Base-by-base conservation (phyloP, 768 basidiomycete genomes). In the Dioszegia hungarica region DNA sequence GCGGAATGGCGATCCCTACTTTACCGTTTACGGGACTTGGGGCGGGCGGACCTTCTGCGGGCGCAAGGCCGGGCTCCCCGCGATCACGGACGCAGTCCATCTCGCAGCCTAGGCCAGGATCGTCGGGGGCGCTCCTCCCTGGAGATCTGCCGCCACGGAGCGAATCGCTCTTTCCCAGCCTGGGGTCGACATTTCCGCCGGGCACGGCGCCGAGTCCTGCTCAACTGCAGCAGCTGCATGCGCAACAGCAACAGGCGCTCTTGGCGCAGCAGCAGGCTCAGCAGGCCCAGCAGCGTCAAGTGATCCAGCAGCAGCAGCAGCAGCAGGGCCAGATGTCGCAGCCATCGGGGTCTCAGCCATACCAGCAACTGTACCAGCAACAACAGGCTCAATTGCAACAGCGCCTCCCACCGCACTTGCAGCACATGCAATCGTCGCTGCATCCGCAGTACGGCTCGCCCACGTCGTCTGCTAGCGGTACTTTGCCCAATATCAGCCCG, bases 241-340 rank as follows among this genome's bases (percentile, higher is more conserved):
- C 45, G 22, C 31, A 34, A 19, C 43, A 45, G 22, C 41, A 45
- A 15, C 43, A 44, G n/a, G 5, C 24, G 5, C 33, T 31, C 25
- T n/a, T 12, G 19, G 28, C 19, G 11, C 29, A 36, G 15, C 54
- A 47, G 25, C 20, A 28, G 19, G 31, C 33, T 11, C 51, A 53
- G 40, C 55, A 49, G 38, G 44, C 56, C n/a, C 57, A 54, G 29
- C 49, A 45, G 25, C 52, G 51, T 15, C 60, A 46, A 22, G 54
- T 37, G 17, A 34, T 25, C 5, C 58, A 54, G 29, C 54, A 49
- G n/a, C 53, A 44, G 11, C 54, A 33, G 31, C 31, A n/a, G n/a
- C 31, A 6, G 31, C 31, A 33, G 31, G 8, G 31, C 31, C 31
- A 6, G 31, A n/a, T n/a, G n/a, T n/a, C 31, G 8, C 31, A 33